Evolutionary conservation across 331 rosid genomes (phyloP), one percentile per base, ranked within the genome.

Genomic region (Saraca asoca): DNA sequence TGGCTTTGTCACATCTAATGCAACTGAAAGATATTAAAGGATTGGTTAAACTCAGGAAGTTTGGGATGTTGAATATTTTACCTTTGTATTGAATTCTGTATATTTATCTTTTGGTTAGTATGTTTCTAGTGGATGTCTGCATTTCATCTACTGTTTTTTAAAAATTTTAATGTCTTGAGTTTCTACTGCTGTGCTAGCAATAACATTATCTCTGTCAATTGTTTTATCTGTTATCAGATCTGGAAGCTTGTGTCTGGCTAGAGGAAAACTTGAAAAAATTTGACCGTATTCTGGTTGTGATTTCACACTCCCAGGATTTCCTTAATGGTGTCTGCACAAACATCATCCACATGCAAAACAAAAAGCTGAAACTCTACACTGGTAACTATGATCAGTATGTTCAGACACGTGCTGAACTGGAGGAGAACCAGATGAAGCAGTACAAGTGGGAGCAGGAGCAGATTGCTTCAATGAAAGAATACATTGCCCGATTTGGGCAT

Each of bases 171-270:
- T 24, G 9, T 46, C 13, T 7, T 15, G 35, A 31, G 11, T 12
- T 66, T 48, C 7, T 39, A 46, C 49, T 31, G 13, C 44, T 50
- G 46, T 19, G 7, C 68, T 13, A 44, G n/a, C 44, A 43, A 20
- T 41, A 62, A 46, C 9, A 13, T 33, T 13, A 5, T 31, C 45
- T 65, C 46, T 45, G 11, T 61, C 5, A 12, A 4, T 53, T 9
- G 24, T 48, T 61, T 50, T 2, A 8, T 68, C 18, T 61, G 56
- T 55, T 67, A 51, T 57, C 95, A 94, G 99, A 94, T 81, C 78
- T 94, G 50, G 99, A 94, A 81, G 99, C 99, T 46, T 94, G 99
- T 83, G 99, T 94, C 49, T 94, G 99, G 99, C 82, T 94, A 70
- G 99, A 94, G 77, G 99, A 94, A 80, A 94, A 74, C 54, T 71